Evolutionary conservation across 1,139 yeast genomes (phyloP), one percentile per base, ranked within the genome.

Genomic region (Geotrichum candidum): DNA sequence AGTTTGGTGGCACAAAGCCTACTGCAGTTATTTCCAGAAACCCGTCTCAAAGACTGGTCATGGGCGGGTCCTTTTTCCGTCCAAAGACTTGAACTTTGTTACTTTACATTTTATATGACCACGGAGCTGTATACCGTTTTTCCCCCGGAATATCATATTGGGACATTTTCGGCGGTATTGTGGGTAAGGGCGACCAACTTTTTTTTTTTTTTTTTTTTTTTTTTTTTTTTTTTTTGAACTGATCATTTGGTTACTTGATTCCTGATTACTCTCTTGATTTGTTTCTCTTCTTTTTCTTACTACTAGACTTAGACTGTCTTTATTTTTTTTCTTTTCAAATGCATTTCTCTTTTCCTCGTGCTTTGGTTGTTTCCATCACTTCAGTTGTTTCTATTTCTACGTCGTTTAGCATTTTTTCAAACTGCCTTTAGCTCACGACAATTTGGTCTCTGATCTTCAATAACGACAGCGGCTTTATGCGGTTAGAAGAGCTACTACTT

Each of bases 181-280:
- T 41, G 48, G 48, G 48, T 41, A 41, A 41, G 48, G 48, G 48
- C 48, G 7, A 29, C 33, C 33, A 29, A 9, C 33, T 29, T 4
- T 29, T 29, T 29, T 29, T 25, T 25, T 25, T 25, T 29, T 29
- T 25, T 25, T 29, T 29, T 29, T 29, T 29, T 13, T 41, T 41
- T 41, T 38, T 25, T 25, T 25, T 29, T 29, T 29, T 29, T 29
- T 13, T 41, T 41, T 41, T 38, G 6, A 38, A 38, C 45, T n/a
- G 45, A 7, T 29, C 10, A 29, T 38, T 38, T 38, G 45, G 45
- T 9, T 41, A 59, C 69, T 67, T 3, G 41, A 35, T 35, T 38
- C 27, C 15, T 38, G 5, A 41, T 41, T 18, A 6, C 3, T 41
- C n/a, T 41, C 18, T 41, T 7, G 3, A 2, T 9, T 41, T 41